These are phyloP conservation scores for Elsinoe batatas DNA, from an alignment of 2,329 filamentous ascomycete genomes.

Conservation along the genomic window DNA sequence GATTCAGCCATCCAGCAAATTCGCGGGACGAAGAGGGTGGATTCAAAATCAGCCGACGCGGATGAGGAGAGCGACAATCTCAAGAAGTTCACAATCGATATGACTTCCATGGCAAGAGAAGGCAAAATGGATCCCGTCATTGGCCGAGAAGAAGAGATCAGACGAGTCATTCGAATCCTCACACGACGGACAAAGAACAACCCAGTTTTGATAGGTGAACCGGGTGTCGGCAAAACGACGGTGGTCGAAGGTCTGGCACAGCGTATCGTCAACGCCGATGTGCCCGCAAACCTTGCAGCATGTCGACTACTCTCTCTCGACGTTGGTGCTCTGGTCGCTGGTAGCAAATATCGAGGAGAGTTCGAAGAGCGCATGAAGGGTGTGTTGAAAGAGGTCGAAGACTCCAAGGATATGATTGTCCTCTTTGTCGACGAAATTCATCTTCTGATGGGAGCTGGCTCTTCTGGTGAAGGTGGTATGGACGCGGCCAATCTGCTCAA, in stretches of 20 bases:
- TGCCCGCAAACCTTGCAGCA: slow-evolving; percentile 86
- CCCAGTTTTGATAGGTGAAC: slow-evolving; percentile 92
- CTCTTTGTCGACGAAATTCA: slow-evolving; percentile 99
- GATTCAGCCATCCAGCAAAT: slow-evolving; percentile 87
- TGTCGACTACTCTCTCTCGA: slow-evolving; percentile 93
- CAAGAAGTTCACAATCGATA: slow-evolving; percentile 97
- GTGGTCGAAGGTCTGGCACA: slow-evolving; percentile 93
- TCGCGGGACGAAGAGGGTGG: slow-evolving; percentile 82
- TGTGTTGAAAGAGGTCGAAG: slow-evolving; percentile 90
- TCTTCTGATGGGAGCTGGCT: slow-evolving; percentile 92
- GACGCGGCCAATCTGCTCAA: slow-evolving; percentile 96
- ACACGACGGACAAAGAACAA: slow-evolving; percentile 97
- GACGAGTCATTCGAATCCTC: slow-evolving; percentile 81
- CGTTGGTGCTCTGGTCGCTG: slow-evolving; percentile 87
- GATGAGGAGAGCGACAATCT: slow-evolving; percentile 92
- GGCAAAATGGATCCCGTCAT: slow-evolving; percentile 98
- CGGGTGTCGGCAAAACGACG: slow-evolving; percentile 96
- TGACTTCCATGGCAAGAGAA: slow-evolving; percentile 92
- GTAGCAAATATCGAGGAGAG: slow-evolving; percentile 96
- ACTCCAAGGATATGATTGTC: slow-evolving; percentile 92
- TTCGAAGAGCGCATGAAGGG: slow-evolving; percentile 99
- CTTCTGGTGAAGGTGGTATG: slow-evolving; percentile 94
- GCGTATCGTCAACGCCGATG: slow-evolving; percentile 91
- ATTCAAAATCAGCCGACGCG: slow-evolving; percentile 89
- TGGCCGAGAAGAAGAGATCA: slow-evolving; percentile 89